Conservation (phyloP, 1,284 basidiomycete genomes). For the Meripilus lineatus region DNA sequence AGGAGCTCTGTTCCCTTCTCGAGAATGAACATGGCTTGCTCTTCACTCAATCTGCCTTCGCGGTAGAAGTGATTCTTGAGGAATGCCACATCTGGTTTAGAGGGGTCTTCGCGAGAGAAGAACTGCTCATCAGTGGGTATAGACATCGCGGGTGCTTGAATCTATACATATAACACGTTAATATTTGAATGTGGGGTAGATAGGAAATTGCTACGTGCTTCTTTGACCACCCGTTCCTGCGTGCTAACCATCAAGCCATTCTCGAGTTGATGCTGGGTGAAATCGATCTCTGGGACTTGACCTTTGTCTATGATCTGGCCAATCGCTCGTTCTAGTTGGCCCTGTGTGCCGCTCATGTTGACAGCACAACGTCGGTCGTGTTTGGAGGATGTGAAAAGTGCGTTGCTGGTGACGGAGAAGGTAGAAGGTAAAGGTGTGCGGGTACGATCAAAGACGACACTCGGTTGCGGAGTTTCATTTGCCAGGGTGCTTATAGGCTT, state of each 20-base stretch:
- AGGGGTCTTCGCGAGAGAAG: constrained; percentile 77
- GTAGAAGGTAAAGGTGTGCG: too few species aligned
- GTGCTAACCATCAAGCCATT: constrained; percentile 85
- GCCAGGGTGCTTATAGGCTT: too few species aligned
- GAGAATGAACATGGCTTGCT: constrained; percentile 86
- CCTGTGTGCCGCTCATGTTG: constrained; percentile 28
- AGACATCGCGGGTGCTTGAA: constrained; percentile 93
- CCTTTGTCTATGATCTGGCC: constrained; percentile 66
- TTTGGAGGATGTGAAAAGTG: too few species aligned
- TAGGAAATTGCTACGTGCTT: constrained; percentile 42
- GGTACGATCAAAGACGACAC: too few species aligned
- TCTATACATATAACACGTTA: constrained; percentile 40
- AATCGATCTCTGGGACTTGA: constrained; percentile 74
- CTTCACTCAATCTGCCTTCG: constrained; percentile 88
- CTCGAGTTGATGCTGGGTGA: constrained; percentile 84
- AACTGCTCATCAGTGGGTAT: constrained; percentile 93
- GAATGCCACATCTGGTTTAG: constrained; percentile 94
- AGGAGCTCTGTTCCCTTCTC: constrained; percentile 76
- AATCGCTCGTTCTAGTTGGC: constrained; percentile 71
- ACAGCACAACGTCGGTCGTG: too few species aligned
- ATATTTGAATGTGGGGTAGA: not conserved
- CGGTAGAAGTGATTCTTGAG: constrained; percentile 99
- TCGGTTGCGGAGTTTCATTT: too few species aligned
- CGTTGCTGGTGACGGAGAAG: too few species aligned
- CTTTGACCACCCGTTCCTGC: constrained; percentile 82